Conservation (phyloP, 768 basidiomycete species). For the Russula olivacea region DNA sequence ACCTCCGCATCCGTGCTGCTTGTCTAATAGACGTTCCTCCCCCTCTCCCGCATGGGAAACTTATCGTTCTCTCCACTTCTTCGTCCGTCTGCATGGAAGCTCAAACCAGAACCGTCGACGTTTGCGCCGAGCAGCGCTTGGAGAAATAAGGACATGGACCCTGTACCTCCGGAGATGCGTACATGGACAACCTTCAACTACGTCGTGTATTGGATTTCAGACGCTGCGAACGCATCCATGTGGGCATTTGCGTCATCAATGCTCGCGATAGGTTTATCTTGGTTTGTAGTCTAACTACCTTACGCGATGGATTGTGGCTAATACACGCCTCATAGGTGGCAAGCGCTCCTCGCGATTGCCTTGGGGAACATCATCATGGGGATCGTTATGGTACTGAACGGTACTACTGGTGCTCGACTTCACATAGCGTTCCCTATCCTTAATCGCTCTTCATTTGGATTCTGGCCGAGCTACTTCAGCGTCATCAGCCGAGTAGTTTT, state of each 20-base stretch:
- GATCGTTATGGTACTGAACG: constrained; percentile 69
- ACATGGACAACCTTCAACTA: constrained; percentile 70
- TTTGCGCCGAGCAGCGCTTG: constrained; percentile 31
- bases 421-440: constrained; percentile 73
- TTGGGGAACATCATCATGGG: constrained; percentile 70
- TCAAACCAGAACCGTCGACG: too few species aligned
- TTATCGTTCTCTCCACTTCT: too few species aligned
- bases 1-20: too few species aligned
- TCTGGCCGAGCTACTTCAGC: constrained; percentile 67
- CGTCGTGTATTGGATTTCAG: constrained; percentile 48
- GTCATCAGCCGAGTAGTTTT: constrained; percentile 67
- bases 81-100: too few species aligned
- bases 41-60: too few species aligned
- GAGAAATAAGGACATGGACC: constrained; percentile 44
- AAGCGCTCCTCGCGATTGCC: constrained; percentile 63
- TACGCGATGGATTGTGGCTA: too few species aligned
- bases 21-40: too few species aligned
- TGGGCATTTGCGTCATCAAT: constrained; percentile 38
- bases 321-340: constrained; percentile 28
- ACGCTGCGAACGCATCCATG: constrained; percentile 30
- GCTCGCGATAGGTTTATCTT: too few species aligned
- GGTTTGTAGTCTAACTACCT: too few species aligned
- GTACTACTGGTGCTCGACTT: constrained; percentile 68
- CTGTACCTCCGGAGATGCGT: constrained; percentile 35
- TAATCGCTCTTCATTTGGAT: constrained; percentile 48